phyloP scores from a whole-genome alignment of 169 alveolate species.

The Eimeria praecox region DNA sequence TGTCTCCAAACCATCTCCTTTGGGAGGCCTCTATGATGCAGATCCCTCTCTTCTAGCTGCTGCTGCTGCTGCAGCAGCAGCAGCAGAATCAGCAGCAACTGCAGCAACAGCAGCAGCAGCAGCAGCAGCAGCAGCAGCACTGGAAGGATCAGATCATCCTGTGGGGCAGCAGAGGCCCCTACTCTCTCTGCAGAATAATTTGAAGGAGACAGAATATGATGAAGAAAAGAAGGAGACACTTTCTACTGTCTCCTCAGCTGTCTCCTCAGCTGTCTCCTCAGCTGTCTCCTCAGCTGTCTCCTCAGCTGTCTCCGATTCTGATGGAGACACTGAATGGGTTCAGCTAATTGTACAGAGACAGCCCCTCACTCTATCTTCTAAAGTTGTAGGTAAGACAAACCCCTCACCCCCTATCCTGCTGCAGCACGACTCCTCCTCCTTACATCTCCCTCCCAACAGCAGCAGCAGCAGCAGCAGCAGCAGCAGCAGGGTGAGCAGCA shows the following conservation, averaged over 20 bases:
- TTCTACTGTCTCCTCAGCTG: background rate
- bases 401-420: slow-evolving; percentile 2
- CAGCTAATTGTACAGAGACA: slow-evolving; percentile 18
- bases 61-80: background rate
- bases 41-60: background rate
- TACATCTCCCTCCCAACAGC: background rate
- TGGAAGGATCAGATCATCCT: background rate
- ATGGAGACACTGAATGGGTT: slow-evolving; percentile 31
- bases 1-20: background rate
- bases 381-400: slow-evolving; percentile 4
- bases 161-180: slow-evolving; percentile 6
- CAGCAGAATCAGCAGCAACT: background rate
- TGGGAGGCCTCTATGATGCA: background rate
- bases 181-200: background rate
- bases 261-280: background rate
- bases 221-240: background rate
- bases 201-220: no score
- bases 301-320: background rate
- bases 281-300: background rate
- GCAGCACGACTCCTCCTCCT: background rate
- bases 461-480: slow-evolving; percentile 24
- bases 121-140: background rate
- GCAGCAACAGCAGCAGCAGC: background rate
- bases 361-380: background rate
- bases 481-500: background rate